Percentiles rank a stretch among this genome's conserved stretches.
phyloP scores from a whole-genome alignment of 768 basidiomycete genomes.

The Leccinellum albellum region DNA sequence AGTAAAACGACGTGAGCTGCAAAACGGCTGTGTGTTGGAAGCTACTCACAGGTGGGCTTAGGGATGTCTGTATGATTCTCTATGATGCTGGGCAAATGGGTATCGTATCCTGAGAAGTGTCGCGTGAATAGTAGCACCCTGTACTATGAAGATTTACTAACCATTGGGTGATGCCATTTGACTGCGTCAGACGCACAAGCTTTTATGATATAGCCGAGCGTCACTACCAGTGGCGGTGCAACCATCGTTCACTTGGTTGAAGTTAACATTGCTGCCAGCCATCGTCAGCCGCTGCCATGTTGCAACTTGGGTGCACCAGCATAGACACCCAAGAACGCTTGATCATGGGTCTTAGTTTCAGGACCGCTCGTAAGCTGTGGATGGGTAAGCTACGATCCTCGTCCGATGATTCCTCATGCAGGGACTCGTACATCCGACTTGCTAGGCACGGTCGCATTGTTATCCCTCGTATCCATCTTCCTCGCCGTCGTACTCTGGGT shows the following conservation, averaged over 20 bases:
- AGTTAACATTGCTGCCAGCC: too few species aligned
- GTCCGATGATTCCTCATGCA: neutral
- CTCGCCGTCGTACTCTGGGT: slow-evolving; percentile 35
- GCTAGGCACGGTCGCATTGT: slow-evolving; percentile 33
- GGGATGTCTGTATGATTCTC: slow-evolving; percentile 1
- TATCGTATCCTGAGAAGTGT: slow-evolving; percentile 5
- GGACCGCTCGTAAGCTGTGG: slow-evolving; percentile 39
- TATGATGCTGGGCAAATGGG: neutral
- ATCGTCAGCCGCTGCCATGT: slow-evolving; percentile 7
- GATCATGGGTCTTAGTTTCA: slow-evolving; percentile 43
- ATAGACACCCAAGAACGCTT: neutral
- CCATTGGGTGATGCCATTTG: slow-evolving; percentile 13
- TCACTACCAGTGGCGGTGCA: neutral
- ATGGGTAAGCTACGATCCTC: slow-evolving; percentile 27
- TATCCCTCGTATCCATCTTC: slow-evolving; percentile 34
- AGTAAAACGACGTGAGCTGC: neutral
- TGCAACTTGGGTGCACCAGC: neutral
- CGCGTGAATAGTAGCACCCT: neutral
- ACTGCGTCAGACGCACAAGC: neutral
- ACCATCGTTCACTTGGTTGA: too few species aligned
- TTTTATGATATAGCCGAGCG: neutral
- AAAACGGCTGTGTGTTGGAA: neutral
- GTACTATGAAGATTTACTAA: neutral
- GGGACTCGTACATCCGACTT: neutral
- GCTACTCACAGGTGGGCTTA: slow-evolving; percentile 15